A percentile compares a stretch with the other conserved stretches of the same genome.
Conservation (phyloP, 2,329 filamentous ascomycete species). For the Helicocarpus griseus region DNA sequence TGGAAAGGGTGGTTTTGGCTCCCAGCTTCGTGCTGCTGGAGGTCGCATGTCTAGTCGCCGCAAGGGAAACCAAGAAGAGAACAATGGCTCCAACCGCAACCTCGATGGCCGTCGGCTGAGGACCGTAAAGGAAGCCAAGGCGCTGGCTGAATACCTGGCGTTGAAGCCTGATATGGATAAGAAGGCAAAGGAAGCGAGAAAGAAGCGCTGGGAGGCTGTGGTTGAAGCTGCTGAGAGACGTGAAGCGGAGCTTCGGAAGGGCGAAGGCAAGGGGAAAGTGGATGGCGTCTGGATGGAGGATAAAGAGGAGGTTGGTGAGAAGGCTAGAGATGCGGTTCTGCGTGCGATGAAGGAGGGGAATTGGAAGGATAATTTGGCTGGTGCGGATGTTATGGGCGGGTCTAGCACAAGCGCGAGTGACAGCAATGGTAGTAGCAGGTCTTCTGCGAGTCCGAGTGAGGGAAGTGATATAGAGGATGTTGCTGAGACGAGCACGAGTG, state of each 20-base stretch:
- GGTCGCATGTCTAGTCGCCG: conserved; percentile 97
- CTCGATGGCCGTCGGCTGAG: conserved; percentile 81
- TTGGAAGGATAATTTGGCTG: conserved; percentile 35
- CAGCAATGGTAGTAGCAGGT: conserved; percentile 22
- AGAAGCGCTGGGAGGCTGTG: conserved; percentile 75
- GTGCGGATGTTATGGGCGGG: conserved; percentile 24
- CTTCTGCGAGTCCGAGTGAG: conserved; percentile 24
- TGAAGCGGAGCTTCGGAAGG: conserved; percentile 70
- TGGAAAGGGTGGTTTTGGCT: conserved; percentile 96
- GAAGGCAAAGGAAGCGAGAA: conserved; percentile 78
- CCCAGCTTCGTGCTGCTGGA: conserved; percentile 88
- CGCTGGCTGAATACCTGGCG: conserved; percentile 84
- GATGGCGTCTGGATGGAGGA: conserved; percentile 93
- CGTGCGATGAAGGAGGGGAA: conserved; percentile 57
- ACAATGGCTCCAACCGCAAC: conserved; percentile 85
- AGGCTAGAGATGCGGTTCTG: conserved; percentile 67
- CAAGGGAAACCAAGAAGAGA: conserved; percentile 71
- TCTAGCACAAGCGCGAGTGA: conserved; percentile 32
- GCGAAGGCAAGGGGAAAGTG: conserved; percentile 53
- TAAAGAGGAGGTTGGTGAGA: conserved; percentile 81
- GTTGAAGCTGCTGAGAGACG: conserved; percentile 74
- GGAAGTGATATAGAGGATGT: conserved; percentile 29
- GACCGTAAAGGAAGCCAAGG: conserved; percentile 91
- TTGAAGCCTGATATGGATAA: conserved; percentile 97
- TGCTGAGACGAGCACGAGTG: conserved; percentile 17